These are phyloP conservation scores for Mortierella sp. DNA, from an alignment of 371 early-diverging fungal genomes.

Conservation along the genomic window DNA sequence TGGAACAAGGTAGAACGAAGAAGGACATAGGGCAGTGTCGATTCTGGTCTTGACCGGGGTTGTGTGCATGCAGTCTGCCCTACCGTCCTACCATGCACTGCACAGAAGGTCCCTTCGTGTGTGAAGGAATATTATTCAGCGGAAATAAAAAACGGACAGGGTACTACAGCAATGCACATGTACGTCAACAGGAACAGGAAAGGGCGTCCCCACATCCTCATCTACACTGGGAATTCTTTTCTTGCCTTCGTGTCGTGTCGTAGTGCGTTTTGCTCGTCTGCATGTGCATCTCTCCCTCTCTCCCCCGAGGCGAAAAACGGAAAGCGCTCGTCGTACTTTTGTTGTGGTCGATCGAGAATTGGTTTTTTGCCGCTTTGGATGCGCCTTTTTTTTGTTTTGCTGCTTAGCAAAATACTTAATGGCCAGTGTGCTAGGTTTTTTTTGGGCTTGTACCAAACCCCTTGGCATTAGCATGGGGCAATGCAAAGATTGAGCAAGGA, in stretches of 20 bases:
- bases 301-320: background rate
- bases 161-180: background rate
- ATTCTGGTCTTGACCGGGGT: background rate
- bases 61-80: background rate
- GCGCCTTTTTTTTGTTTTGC: background rate
- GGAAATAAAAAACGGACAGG: background rate
- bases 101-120: too few species aligned
- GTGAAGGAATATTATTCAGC: background rate
- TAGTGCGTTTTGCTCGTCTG: background rate
- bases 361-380: background rate
- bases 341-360: background rate
- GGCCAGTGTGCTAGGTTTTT: background rate
- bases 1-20: background rate
- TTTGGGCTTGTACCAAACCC: background rate
- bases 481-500: background rate
- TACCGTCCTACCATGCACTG: too few species aligned
- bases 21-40: background rate
- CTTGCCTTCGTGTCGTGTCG: background rate
- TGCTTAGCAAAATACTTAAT: constrained; percentile 4
- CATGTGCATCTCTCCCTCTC: background rate
- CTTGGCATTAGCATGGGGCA: constrained; percentile 7
- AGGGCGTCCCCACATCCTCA: background rate
- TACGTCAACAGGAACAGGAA: background rate
- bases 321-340: background rate
- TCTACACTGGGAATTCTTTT: background rate